These are phyloP conservation scores for Trichoderma asperelloides DNA, from an alignment of 495 filamentous ascomycete genomes.

Conservation along the genomic window DNA sequence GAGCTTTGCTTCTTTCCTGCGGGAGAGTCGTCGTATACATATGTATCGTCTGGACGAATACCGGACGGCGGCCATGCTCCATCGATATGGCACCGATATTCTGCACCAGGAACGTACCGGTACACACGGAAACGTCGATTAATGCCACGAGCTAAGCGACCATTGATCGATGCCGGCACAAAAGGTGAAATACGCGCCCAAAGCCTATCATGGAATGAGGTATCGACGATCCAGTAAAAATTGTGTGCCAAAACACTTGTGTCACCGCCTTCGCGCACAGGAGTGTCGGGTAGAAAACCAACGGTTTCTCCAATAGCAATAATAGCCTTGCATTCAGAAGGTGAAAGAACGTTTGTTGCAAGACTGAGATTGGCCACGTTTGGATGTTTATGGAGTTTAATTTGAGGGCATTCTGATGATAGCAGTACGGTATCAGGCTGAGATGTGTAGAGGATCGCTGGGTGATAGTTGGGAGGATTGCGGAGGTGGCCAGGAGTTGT, in stretches of 20 bases:
- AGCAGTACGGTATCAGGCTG: slow-evolving; percentile 27
- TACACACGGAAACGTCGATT: slow-evolving; percentile 42
- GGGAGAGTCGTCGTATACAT: slow-evolving; percentile 39
- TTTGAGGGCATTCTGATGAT: slow-evolving; percentile 17
- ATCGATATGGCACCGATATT: slow-evolving; percentile 39
- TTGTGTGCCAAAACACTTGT: slow-evolving; percentile 40
- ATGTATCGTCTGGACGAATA: slow-evolving; percentile 29
- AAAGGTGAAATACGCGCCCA: slow-evolving; percentile 33
- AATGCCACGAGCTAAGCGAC: slow-evolving; percentile 30
- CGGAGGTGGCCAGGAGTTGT: slow-evolving; percentile 32
- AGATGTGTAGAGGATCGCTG: slow-evolving; percentile 34
- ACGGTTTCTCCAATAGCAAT: slow-evolving; percentile 37
- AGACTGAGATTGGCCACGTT: slow-evolving; percentile 31
- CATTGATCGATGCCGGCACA: slow-evolving; percentile 26
- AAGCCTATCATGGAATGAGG: slow-evolving; percentile 29
- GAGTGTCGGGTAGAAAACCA: slow-evolving; percentile 38
- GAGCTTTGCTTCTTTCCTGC: slow-evolving; percentile 34
- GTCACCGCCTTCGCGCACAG: slow-evolving; percentile 34
- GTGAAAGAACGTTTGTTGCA: slow-evolving; percentile 29
- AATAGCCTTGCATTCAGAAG: slow-evolving; percentile 33
- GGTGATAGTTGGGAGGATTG: slow-evolving; percentile 40
- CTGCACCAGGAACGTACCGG: slow-evolving; percentile 41
- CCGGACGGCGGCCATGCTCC: slow-evolving; percentile 41
- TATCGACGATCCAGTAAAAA: slow-evolving; percentile 43
- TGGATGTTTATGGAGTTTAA: slow-evolving; percentile 29